phyloP scores from a whole-genome alignment of 768 basidiomycete species.

The Chalciporus piperatus region DNA sequence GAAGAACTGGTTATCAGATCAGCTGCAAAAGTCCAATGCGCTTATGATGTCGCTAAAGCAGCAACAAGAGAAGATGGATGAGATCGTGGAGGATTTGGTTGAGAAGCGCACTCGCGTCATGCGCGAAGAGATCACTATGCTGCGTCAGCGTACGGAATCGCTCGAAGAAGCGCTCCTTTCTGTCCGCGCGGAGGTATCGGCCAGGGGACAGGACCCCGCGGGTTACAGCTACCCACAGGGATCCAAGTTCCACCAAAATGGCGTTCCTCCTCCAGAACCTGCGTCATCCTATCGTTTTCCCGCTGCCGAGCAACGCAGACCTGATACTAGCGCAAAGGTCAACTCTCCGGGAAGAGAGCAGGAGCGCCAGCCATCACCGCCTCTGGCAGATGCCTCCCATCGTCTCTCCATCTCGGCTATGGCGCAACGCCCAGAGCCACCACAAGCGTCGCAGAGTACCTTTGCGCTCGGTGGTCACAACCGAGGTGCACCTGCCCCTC shows the following conservation, averaged over 20 bases:
- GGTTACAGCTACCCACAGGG: slow-evolving; percentile 20
- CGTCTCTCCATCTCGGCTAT: slow-evolving; percentile 47
- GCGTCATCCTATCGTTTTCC: slow-evolving; percentile 49
- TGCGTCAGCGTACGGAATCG: slow-evolving; percentile 66
- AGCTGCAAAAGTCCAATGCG: slow-evolving; percentile 60
- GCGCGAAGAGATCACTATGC: slow-evolving; percentile 56
- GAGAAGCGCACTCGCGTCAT: slow-evolving; percentile 59
- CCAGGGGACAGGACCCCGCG: slow-evolving; percentile 11
- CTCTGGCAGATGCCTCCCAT: slow-evolving; percentile 45
- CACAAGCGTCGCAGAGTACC: slow-evolving; percentile 16
- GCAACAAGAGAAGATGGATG: slow-evolving; percentile 62
- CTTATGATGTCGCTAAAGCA: slow-evolving; percentile 51
- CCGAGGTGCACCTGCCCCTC: slow-evolving; percentile 15
- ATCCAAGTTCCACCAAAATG: slow-evolving; percentile 37
- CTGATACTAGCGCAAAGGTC: slow-evolving; percentile 35
- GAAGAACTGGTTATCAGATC: slow-evolving; percentile 72
- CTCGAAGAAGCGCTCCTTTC: slow-evolving; percentile 49
- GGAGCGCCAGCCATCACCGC: slow-evolving; percentile 39
- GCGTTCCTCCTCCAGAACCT: slow-evolving; percentile 30
- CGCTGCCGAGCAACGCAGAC: slow-evolving; percentile 32
- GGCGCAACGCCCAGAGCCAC: slow-evolving; percentile 43
- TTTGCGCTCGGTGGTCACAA: slow-evolving; percentile 19
- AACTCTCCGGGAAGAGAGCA: slow-evolving; percentile 45
- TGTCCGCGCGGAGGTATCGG: slow-evolving; percentile 22
- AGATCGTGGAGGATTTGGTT: slow-evolving; percentile 56